Percentiles rank a stretch among this genome's conserved stretches.
phyloP scores from a whole-genome alignment of 345 rosid genomes.

The Erysimum cheiranthoides region DNA sequence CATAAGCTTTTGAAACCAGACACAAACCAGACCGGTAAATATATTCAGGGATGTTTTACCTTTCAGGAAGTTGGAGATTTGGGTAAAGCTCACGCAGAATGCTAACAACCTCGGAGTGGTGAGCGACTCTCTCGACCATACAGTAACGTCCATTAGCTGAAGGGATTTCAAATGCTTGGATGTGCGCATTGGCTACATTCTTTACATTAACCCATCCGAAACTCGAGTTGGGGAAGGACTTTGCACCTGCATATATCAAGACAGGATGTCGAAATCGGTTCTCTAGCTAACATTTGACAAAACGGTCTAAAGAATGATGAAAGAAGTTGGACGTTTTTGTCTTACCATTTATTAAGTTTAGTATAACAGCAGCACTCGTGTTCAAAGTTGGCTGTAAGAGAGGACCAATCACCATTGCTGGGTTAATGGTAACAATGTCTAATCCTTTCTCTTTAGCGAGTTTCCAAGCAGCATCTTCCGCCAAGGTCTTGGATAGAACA shows the following conservation, averaged over 20 bases:
- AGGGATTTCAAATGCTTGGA: slow-evolving; percentile 57
- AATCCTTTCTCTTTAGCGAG: slow-evolving; percentile 56
- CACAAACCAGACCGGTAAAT: background rate
- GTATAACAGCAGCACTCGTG: slow-evolving; percentile 38
- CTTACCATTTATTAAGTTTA: slow-evolving; percentile 50
- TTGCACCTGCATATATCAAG: slow-evolving; percentile 58
- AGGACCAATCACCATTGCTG: slow-evolving; percentile 56
- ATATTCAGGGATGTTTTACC: slow-evolving; percentile 53
- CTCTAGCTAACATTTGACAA: slow-evolving; percentile 5
- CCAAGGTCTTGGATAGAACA: slow-evolving; percentile 55
- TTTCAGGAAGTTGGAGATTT: slow-evolving; percentile 68
- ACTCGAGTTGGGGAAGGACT: slow-evolving; percentile 52
- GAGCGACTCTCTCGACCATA: slow-evolving; percentile 65
- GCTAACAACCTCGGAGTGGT: slow-evolving; percentile 70
- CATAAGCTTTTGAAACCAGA: slow-evolving; percentile 22
- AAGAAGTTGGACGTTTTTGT: background rate
- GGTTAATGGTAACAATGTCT: slow-evolving; percentile 54
- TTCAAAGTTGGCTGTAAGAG: slow-evolving; percentile 56
- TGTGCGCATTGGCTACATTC: slow-evolving; percentile 63
- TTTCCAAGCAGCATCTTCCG: slow-evolving; percentile 61
- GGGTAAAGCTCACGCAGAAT: slow-evolving; percentile 71
- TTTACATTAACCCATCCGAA: slow-evolving; percentile 56
- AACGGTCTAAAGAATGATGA: background rate
- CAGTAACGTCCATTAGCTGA: slow-evolving; percentile 48
- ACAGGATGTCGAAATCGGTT: background rate